Base-by-base conservation (phyloP, 768 basidiomycete species). In the Glaciozyma martinii region DNA sequence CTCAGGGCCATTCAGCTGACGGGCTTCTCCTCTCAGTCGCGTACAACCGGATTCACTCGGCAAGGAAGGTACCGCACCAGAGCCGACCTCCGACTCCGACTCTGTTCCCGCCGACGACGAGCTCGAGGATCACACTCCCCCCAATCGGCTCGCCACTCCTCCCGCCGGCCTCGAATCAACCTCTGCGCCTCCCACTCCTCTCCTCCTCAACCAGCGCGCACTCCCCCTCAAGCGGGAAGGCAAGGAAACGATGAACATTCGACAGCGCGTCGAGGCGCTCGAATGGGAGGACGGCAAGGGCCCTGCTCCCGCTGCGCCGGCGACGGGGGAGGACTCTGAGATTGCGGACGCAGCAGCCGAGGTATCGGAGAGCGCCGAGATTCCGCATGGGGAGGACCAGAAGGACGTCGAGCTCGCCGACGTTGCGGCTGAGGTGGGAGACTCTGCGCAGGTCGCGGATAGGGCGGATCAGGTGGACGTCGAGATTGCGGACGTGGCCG, bases 191-290 rank as follows among this genome's bases (percentile, higher is more conserved):
- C n/a, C 56, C 6, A 57, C 56, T 2, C 56, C 56, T 7, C 18
- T 57, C 25, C 29, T 54, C 13, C 52, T 61, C 59, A 52, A 15
- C 29, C 42, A 30, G 13, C 56, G 60, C 5, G 4, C 60, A 2
- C 19, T 43, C 3, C 37, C 65, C 5, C 57, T 52, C n/a, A 33
- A 27, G 19, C 63, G 56, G 1, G 68, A 70, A 46, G 63, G 68
- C 40, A 70, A 66, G 47, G 68, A 70, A 18, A 70, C 68, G n/a
- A 59, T 52, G 49, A 49, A 59, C 42, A 61, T 70, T 16, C 59
- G 68, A 15, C 65, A 70, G 56, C 60, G 68, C 8, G 68, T 70
- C n/a, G 62, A 63, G 42, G 65, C 65, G 61, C 63, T 63, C 46
- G 58, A 59, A 30, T 59, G 58, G 58, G 58, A 59, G n/a, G 58